Conservation (phyloP, 2,329 filamentous ascomycete species). For the Alternaria triticimaculans region DNA sequence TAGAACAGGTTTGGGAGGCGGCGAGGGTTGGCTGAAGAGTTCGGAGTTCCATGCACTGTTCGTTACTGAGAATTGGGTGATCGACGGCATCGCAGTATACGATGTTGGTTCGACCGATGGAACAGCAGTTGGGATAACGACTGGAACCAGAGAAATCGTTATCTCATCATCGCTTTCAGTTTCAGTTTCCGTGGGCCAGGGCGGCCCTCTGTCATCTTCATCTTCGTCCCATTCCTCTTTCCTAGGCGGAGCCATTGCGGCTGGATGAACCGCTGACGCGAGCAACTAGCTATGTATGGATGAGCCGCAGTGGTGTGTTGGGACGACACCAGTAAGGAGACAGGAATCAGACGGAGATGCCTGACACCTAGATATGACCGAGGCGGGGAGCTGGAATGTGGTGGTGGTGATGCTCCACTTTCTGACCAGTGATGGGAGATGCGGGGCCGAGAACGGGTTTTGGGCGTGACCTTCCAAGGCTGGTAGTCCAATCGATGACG, state of each 20-base stretch:
- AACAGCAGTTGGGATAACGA: not conserved
- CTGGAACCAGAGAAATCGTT: not conserved
- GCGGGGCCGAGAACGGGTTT: slow-evolving; percentile 41
- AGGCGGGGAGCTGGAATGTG: slow-evolving; percentile 16
- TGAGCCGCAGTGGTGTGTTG: slow-evolving; percentile 18
- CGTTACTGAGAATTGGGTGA: not conserved
- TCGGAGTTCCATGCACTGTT: not conserved
- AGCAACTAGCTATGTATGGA: slow-evolving; percentile 14
- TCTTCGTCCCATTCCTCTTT: slow-evolving; percentile 6
- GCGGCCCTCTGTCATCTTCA: slow-evolving; percentile 1
- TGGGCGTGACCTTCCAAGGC: slow-evolving; percentile 11
- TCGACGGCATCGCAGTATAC: not conserved
- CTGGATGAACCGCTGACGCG: slow-evolving; percentile 26
- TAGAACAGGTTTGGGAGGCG: not conserved
- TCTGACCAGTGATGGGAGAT: slow-evolving; percentile 28
- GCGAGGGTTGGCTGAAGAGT: not conserved
- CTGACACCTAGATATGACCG: slow-evolving; percentile 19
- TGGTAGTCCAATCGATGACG: slow-evolving; percentile 30
- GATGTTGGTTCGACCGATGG: not conserved
- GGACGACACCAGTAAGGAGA: slow-evolving; percentile 14
- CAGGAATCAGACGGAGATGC: not conserved
- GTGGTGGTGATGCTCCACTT: slow-evolving; percentile 28
- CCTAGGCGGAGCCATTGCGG: slow-evolving; percentile 25
- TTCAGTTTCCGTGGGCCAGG: not conserved
- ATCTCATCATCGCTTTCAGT: not conserved